These are phyloP conservation scores for Geotrichum armillariae DNA, from an alignment of 1,139 yeast species.

Conservation along the genomic window DNA sequence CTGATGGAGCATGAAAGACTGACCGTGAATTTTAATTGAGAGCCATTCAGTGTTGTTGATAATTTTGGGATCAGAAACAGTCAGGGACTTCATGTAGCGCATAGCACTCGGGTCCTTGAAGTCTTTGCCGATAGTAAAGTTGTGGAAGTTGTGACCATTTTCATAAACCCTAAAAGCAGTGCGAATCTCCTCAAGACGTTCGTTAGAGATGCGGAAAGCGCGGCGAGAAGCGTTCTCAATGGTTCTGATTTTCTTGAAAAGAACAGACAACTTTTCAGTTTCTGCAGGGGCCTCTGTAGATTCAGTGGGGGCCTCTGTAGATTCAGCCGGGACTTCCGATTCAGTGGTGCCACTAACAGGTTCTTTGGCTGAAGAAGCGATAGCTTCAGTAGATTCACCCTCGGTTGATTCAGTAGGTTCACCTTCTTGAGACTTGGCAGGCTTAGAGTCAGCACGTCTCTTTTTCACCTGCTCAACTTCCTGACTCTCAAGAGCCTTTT, in stretches of 20 bases:
- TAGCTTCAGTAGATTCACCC: background rate
- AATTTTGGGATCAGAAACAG: slow-evolving; percentile 87
- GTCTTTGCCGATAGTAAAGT: slow-evolving; percentile 87
- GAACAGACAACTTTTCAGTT: slow-evolving; percentile 37
- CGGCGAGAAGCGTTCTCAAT: slow-evolving; percentile 72
- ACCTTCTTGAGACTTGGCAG: slow-evolving; percentile 29
- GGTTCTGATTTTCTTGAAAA: slow-evolving; percentile 58
- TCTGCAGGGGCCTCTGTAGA: slow-evolving; percentile 31
- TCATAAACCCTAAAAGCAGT: slow-evolving; percentile 69
- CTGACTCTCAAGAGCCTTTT: slow-evolving; percentile 37
- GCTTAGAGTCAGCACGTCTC: slow-evolving; percentile 30
- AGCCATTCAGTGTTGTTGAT: slow-evolving; percentile 97
- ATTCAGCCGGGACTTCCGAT: slow-evolving; percentile 25
- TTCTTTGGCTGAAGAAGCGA: too few species aligned
- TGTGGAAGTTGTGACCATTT: slow-evolving; percentile 94
- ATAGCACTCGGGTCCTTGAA: slow-evolving; percentile 83
- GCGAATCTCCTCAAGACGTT: slow-evolving; percentile 62
- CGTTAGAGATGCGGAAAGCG: slow-evolving; percentile 61
- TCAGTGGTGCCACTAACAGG: slow-evolving; percentile 20
- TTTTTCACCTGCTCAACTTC: slow-evolving; percentile 26
- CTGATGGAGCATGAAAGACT: slow-evolving; percentile 97
- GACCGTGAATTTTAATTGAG: slow-evolving; percentile 95
- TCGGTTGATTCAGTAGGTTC: background rate
- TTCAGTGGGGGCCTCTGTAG: slow-evolving; percentile 37
- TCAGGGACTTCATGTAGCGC: slow-evolving; percentile 75